Evolutionary conservation across 495 filamentous ascomycete species (phyloP).

Genomic region (Rhizodiscina lignyota): DNA sequence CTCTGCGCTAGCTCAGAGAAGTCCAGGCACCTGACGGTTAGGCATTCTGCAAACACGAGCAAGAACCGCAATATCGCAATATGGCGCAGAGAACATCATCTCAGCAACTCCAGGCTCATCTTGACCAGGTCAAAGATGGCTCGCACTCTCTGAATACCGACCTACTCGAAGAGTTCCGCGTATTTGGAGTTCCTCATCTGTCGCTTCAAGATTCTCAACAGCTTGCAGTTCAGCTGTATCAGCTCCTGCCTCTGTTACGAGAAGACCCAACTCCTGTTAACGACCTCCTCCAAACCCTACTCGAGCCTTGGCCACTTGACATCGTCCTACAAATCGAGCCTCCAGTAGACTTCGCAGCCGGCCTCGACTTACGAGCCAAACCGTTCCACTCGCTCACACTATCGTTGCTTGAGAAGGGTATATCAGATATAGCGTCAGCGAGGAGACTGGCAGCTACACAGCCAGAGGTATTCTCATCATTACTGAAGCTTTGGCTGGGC

Average conservation of each 20-base stretch:
- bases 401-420: constrained; percentile 54
- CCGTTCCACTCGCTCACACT: constrained; percentile 58
- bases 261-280: background rate
- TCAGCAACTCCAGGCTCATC: no score
- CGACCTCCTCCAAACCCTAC: background rate
- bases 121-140: no score
- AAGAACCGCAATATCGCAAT: no score
- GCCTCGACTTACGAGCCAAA: constrained; percentile 35
- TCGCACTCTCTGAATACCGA: background rate
- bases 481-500: constrained; percentile 58
- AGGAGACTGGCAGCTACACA: constrained; percentile 48
- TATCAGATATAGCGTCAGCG: constrained; percentile 24
- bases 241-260: background rate
- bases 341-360: constrained; percentile 17
- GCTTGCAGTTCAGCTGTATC: background rate
- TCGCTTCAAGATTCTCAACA: background rate
- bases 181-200: background rate
- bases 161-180: background rate
- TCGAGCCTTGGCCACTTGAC: background rate
- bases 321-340: background rate
- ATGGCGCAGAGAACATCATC: no score
- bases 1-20: no score
- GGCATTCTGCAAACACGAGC: no score
- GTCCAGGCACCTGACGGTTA: no score
- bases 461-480: constrained; percentile 37